Base-by-base conservation (phyloP, 495 filamentous ascomycete species). In the Tetracladium setigerum region DNA sequence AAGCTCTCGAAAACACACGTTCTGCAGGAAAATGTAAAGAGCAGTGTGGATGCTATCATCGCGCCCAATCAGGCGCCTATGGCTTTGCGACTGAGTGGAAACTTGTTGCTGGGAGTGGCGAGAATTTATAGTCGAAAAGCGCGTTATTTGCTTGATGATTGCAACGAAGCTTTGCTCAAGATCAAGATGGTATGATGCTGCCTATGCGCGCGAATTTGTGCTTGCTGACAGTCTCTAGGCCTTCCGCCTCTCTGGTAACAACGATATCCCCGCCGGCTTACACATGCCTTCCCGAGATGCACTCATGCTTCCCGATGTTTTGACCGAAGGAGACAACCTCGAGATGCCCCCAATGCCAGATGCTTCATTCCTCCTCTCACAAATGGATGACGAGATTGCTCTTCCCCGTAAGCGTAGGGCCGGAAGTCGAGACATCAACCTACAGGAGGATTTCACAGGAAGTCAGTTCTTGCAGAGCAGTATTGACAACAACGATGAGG, bases 111-210 rank as follows among this genome's bases (percentile, higher is more conserved):
- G 44, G 92, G 92, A 67, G 92, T 98, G 32, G 94, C 95, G 50
- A 77, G 92, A 54, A 98, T 98, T 44, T 97, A 98, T 65, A 95
- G 89, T 61, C 78, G 94, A 49, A 98, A 98, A 67, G 89, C 92
- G 58, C 84, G 89, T 51, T 98, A 98, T 63, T 72, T 98, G 12
- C 69, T 96, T 33, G 92, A 97, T 61, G 92, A 98, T 62, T 98
- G 92, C 70, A 95, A 91, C 59, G 92, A 98, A 67, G 90, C 92
- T 19, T 69, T 97, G 46, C 81, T 92, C 73, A 96, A 95, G 67
- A 95, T 98, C 57, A 96, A 96, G 62, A 92, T 96, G 91, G 91
- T 95, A 74, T 19, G 76, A 47, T 19, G 41, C 18, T 33, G 41
- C 41, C n/a, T 37, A 14, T 12, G 22, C 15, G 1, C 40, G 13